These are phyloP conservation scores for Astrocystis sublimbata DNA, from an alignment of 495 filamentous ascomycete genomes.

Conservation along the genomic window DNA sequence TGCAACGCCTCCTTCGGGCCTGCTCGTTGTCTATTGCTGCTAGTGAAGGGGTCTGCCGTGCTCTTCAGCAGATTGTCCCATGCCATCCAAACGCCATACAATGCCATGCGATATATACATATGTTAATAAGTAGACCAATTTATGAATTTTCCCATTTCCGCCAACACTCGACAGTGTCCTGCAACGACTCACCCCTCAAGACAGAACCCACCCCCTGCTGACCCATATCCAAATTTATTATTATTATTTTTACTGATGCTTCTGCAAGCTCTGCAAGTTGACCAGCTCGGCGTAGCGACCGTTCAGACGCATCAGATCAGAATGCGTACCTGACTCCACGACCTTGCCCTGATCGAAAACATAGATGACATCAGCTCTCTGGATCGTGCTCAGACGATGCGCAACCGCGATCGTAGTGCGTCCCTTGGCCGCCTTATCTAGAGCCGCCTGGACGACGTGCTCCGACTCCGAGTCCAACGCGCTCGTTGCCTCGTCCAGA, in stretches of 20 bases:
- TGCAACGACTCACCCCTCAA: no score
- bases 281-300: conserved; percentile 75
- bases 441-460: conserved; percentile 81
- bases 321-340: conserved; percentile 73
- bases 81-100: conserved; percentile 16
- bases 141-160: no score
- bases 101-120: conserved; percentile 3
- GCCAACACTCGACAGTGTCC: neutral
- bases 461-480: conserved; percentile 79
- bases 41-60: neutral
- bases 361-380: conserved; percentile 81
- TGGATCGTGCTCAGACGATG: conserved; percentile 79
- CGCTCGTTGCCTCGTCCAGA: conserved; percentile 81
- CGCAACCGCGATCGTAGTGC: conserved; percentile 78
- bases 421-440: conserved; percentile 69
- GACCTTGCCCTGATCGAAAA: conserved; percentile 74
- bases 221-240: neutral
- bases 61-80: neutral
- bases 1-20: neutral
- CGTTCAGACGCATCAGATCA: conserved; percentile 64
- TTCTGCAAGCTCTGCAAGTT: conserved; percentile 77
- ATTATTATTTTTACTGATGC: conserved; percentile 25
- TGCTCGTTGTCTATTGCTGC: neutral
- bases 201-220: neutral
- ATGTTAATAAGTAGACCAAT: neutral